Conservation (phyloP, 495 filamentous ascomycete genomes). For the Lichenothelia convexa region DNA sequence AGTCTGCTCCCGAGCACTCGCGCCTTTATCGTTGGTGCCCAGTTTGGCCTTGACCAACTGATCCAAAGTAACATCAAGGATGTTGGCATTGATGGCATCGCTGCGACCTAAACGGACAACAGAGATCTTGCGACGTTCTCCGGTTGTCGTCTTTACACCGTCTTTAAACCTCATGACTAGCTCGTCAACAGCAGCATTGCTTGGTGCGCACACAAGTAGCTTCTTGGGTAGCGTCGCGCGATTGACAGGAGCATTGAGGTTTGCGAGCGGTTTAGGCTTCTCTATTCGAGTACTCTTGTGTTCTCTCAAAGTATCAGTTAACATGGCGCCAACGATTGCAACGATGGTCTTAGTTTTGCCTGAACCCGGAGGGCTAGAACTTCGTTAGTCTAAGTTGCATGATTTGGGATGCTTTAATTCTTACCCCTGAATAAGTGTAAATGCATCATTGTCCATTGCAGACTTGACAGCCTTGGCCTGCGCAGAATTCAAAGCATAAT, state of each 20-base stretch:
- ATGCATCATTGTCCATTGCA: conserved; percentile 83
- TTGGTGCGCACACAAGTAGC: conserved; percentile 84
- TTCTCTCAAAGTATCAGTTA: conserved; percentile 38
- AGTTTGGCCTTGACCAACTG: conserved; percentile 68
- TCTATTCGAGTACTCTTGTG: conserved; percentile 10
- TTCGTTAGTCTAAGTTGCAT: conserved; percentile 1
- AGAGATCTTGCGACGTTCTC: conserved; percentile 50
- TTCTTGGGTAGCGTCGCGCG: conserved; percentile 40
- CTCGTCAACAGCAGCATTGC: conserved; percentile 95
- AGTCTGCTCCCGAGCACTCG: conserved; percentile 34
- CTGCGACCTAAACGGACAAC: conserved; percentile 82
- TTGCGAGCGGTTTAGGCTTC: conserved; percentile 9
- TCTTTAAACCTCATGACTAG: conserved; percentile 81
- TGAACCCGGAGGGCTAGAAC: conserved; percentile 62
- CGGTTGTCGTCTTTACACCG: conserved; percentile 63
- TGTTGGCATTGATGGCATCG: conserved; percentile 80
- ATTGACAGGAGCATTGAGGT: conserved; percentile 1
- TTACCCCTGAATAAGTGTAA: conserved; percentile 84
- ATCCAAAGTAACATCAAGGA: conserved; percentile 84
- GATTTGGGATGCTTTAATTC: conserved; percentile 5
- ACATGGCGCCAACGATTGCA: conserved; percentile 77
- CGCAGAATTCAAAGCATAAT: conserved; percentile 70
- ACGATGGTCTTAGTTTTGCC: conserved; percentile 98
- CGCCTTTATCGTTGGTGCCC: conserved; percentile 25
- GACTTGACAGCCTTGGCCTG: conserved; percentile 88